Evolutionary conservation across 768 basidiomycete genomes (phyloP), one percentile per base, ranked within the genome.

Genomic region (Tricholoma furcatifolium): DNA sequence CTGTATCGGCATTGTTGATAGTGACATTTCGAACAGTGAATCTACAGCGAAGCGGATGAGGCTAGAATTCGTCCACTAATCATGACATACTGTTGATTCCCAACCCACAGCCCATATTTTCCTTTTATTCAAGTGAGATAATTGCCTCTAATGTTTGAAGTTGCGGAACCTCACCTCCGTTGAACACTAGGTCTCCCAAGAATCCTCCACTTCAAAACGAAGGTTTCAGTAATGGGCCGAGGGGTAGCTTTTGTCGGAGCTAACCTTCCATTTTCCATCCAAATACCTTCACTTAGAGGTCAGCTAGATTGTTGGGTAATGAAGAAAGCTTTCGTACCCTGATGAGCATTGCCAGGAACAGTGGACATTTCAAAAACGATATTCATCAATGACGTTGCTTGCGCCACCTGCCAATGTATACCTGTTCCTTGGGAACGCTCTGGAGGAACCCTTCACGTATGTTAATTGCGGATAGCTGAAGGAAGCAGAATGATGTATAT

Each of bases 361-460:
- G 78, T 77, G n/a, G 85, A 87, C 86, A 90, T 86, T 52, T 86
- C 67, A 51, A 91, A 77, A 7, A 81, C 78, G 56, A 92, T 80
- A 65, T 91, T 90, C 54, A 57, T 43, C 43, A 60, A 40, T 21
- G 59, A 57, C 1, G 59, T 60, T n/a, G 59, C 59, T 47, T 60
- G 59, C 12, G 89, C 81, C 14, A 91, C 85, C 68, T 92, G 89
- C 89, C 89, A 92, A 62, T 92, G 89, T 35, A 92, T 73, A 34
- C 86, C 87, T 8, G 84, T 88, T 35, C 81, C 87, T 58, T 78
- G 70, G 1, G 74, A 65, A 6, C 73, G 70, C 17, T 71, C 64
- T 1, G 84, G 69, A 35, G 84, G 79, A 58, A 86, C 78, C 44
- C 74, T 74, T 41, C 31, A 44, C 17, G 43, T 23, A 18, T 14